Evolutionary conservation across 2,329 filamentous ascomycete species (phyloP), one percentile per base, ranked within the genome.

Genomic region (Trichoderma brevicompactum): DNA sequence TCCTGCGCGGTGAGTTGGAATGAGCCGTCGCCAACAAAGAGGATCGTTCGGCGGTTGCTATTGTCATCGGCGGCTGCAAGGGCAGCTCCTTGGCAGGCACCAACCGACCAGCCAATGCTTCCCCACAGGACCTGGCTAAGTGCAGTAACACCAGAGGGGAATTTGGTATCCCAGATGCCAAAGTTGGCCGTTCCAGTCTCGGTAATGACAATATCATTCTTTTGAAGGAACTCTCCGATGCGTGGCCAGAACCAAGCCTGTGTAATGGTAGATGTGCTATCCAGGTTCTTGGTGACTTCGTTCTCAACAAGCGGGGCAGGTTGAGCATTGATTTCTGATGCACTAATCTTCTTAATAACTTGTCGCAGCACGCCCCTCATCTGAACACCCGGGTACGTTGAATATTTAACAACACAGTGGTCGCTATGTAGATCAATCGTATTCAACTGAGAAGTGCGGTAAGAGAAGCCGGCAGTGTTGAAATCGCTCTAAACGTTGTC

Each of bases 181-280:
- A 96, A 94, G 79, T 93, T 94, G 65, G 92, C 83, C 0, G 93
- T 97, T 44, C 92, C 93, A 2, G 92, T 96, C 76, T 96, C 93
- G 0, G 92, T 94, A 58, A 96, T 85, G 63, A 97, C 81, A 65
- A 96, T 86, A 72, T 97, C 93, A 52, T 88, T 83, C 62, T 88
- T 81, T 62, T 84, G 82, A 9, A 96, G 79, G 82, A 90, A 96
- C 68, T 88, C 82, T 43, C 90, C 89, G 15, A 95, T 80, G 44
- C 85, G 85, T 0, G 90, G 90, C 92, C 92, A 96, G 75, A 96
- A 84, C 82, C 85, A 92, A 15, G 84, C 83, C 74, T 93, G 90
- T 9, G 84, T 89, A 74, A 93, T 91, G 48, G 53, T 75, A 56
- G 72, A 72, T 48, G 71, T 79, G 7, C 68, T 70, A 66, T 83